A percentile compares a stretch with the other conserved stretches of the same genome.
These are phyloP conservation scores for Picea glauca DNA, from an alignment of 75 land plant genomes.

Conservation along the genomic window DNA sequence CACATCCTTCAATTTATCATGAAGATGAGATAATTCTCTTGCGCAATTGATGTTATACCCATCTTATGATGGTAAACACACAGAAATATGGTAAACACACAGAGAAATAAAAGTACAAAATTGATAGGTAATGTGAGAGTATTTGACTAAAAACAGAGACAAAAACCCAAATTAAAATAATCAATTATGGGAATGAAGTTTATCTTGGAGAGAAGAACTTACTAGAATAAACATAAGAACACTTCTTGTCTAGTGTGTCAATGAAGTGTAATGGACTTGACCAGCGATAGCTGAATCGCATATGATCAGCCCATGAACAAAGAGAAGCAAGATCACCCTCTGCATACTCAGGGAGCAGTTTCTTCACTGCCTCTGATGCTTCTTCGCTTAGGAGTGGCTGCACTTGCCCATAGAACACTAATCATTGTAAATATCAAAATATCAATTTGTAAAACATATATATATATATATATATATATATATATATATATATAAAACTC, in stretches of 20 bases:
- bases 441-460: no score
- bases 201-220: slow-evolving; percentile 6
- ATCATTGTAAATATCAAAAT: no score
- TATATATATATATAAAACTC: no score
- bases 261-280: slow-evolving; percentile 33
- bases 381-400: slow-evolving; percentile 27
- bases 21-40: no score
- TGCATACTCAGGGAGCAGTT: slow-evolving; percentile 40
- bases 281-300: slow-evolving; percentile 33
- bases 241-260: background rate
- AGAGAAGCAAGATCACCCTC: slow-evolving; percentile 35
- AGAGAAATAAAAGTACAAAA: background rate
- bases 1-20: no score
- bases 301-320: slow-evolving; percentile 63
- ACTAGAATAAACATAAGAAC: slow-evolving; percentile 19
- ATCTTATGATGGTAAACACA: background rate
- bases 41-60: background rate
- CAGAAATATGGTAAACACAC: background rate
- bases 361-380: slow-evolving; percentile 24
- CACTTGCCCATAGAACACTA: background rate
- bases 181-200: background rate
- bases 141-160: background rate
- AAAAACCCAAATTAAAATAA: background rate
- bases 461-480: no score
- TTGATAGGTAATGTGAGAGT: background rate